Conservation (phyloP, 2,329 filamentous ascomycete species). For the Leptographium procerum region DNA sequence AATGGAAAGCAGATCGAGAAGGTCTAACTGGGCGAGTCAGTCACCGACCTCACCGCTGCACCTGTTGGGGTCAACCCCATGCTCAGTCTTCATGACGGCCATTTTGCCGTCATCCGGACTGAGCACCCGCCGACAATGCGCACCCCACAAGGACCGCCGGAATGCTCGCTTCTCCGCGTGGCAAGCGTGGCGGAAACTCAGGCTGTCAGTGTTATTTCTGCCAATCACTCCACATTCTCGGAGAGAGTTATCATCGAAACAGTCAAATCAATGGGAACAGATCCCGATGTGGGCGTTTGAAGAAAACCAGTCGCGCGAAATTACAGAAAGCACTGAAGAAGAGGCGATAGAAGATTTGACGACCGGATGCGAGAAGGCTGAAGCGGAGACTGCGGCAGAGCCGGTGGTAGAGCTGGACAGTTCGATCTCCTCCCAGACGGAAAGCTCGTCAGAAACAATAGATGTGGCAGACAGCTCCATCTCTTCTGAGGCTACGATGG, state of each 20-base stretch:
- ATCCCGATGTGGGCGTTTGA: background rate
- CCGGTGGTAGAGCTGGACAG: background rate
- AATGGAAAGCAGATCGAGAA: background rate
- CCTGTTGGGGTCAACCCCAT: background rate
- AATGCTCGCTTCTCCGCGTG: background rate
- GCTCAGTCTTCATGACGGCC: background rate
- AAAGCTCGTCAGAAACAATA: background rate
- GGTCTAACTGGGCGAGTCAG: background rate
- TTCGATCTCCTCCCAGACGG: background rate
- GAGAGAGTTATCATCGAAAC: background rate
- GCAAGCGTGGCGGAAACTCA: background rate
- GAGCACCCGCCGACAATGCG: background rate
- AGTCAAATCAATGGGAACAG: background rate
- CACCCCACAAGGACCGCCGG: background rate
- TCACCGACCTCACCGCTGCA: too few species aligned
- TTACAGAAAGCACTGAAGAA: background rate
- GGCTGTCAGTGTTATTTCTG: background rate
- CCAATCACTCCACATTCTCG: background rate
- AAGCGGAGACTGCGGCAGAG: background rate
- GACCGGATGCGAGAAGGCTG: too few species aligned
- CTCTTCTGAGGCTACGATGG: background rate
- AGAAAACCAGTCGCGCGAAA: background rate
- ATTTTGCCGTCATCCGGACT: background rate
- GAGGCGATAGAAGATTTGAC: too few species aligned
- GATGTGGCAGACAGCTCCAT: background rate